Conservation (phyloP, 2,329 filamentous ascomycete genomes). For the Cladophialophora immunda region DNA sequence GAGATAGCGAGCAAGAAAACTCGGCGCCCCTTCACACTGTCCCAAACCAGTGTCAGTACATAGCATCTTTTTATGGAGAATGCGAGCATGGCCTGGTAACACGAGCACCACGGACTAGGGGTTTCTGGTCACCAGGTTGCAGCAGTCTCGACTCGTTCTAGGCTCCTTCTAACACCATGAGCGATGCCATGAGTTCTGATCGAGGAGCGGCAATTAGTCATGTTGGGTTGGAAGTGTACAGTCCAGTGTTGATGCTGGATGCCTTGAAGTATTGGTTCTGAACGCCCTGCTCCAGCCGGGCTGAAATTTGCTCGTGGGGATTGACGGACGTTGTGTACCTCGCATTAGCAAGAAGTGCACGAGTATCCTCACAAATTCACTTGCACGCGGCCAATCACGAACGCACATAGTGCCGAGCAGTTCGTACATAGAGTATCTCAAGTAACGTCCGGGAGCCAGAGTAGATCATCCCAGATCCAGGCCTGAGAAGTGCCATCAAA, state of each 20-base stretch:
- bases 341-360: background rate
- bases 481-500: conserved; percentile 31
- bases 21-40: background rate
- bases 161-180: no score
- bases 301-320: background rate
- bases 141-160: background rate
- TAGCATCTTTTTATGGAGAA: background rate
- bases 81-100: background rate
- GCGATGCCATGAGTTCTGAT: no score
- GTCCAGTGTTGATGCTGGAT: background rate
- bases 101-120: background rate
- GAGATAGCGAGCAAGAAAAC: background rate
- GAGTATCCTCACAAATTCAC: background rate
- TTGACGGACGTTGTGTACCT: background rate
- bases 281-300: background rate
- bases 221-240: background rate
- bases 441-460: conserved; percentile 26
- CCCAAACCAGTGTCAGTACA: background rate
- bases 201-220: background rate
- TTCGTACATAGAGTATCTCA: background rate
- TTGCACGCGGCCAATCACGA: background rate
- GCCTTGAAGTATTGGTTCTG: background rate
- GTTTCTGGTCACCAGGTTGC: background rate
- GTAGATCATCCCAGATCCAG: conserved; percentile 35
- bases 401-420: background rate